Evolutionary conservation across 768 basidiomycete species (phyloP), one percentile per base, ranked within the genome.

Genomic region (Mycena vitilis): DNA sequence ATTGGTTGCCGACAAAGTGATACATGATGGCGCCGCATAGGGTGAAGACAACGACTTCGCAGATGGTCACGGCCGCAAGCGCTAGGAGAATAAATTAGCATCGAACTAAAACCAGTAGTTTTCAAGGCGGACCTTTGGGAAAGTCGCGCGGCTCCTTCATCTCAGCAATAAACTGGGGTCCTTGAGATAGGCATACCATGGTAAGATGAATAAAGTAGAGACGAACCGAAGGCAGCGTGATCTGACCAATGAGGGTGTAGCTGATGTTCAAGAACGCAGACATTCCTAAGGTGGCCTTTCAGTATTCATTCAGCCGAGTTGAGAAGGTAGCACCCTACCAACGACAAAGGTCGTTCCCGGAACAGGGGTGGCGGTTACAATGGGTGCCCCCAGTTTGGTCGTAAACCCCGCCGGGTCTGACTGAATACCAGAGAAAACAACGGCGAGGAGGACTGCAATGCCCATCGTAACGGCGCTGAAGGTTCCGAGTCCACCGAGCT

Each of bases 101-200:
- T 40, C 16, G 20, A 61, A 23, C 8, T 10, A 0, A 37, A 36
- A 48, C 1, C 40, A 45, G 18, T n/a, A 42, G n/a, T 34, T 8
- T 40, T 5, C 22, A 4, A 20, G 44, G 6, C 23, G 57, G 69
- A 48, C 81, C 81, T 77, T 83, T 83, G 1, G 82, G 82, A 70
- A 85, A 84, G 61, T 84, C 82, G 63, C 78, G 82, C 1, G 84
- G 83, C 34, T 85, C 79, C 71, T 82, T 79, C 83, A 84, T 84
- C 65, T 84, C 83, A 4, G 83, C 82, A 63, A 84, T 84, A 68
- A 85, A 83, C 76, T 78, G 23, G 30, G 30, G 1, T 22, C 9
- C 0, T 38, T 8, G 34, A 55, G 23, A 58, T 34, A 48, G 25
- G 8, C 44, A 23, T 8, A n/a, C n/a, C n/a, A n/a, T n/a, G n/a